phyloP scores from a whole-genome alignment of 2,329 filamentous ascomycete species.

The Colletotrichum eleusines region DNA sequence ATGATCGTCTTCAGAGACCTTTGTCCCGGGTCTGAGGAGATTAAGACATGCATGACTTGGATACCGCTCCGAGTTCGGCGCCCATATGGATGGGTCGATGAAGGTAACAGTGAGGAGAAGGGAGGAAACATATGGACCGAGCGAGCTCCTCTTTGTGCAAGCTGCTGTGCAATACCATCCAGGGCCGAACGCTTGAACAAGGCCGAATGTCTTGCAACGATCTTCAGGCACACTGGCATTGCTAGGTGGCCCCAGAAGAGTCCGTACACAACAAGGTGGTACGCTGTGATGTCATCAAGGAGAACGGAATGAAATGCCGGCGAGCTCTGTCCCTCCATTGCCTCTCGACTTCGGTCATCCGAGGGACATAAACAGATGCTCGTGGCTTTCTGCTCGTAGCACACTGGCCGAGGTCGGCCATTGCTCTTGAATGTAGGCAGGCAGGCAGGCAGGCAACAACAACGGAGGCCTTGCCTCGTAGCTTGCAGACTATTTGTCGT shows the following conservation, averaged over 20 bases:
- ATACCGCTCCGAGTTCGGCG: constrained; percentile 18
- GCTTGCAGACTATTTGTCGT: constrained; percentile 8
- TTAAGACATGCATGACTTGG: constrained; percentile 38
- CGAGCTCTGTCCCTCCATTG: background rate
- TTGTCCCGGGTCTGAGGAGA: constrained; percentile 15
- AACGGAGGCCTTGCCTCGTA: constrained; percentile 6
- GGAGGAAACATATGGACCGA: constrained; percentile 28
- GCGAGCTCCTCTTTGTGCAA: constrained; percentile 13
- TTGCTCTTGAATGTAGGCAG: background rate
- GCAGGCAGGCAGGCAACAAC: no score
- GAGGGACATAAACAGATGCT: constrained; percentile 17
- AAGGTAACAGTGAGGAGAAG: constrained; percentile 29
- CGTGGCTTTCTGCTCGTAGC: constrained; percentile 13
- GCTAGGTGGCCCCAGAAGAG: background rate
- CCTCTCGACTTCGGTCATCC: background rate
- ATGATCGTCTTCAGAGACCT: constrained; percentile 24
- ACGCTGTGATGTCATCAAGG: constrained; percentile 7
- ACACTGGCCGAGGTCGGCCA: constrained; percentile 8
- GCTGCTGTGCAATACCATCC: constrained; percentile 5
- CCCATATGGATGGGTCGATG: constrained; percentile 34
- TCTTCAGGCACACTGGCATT: constrained; percentile 8
- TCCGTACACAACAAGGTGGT: constrained; percentile 1
- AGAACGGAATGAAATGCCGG: background rate
- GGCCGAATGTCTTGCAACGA: background rate
- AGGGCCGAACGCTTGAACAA: constrained; percentile 4